Conservation (phyloP, 441 rosid species). For the Populus hybrid region DNA sequence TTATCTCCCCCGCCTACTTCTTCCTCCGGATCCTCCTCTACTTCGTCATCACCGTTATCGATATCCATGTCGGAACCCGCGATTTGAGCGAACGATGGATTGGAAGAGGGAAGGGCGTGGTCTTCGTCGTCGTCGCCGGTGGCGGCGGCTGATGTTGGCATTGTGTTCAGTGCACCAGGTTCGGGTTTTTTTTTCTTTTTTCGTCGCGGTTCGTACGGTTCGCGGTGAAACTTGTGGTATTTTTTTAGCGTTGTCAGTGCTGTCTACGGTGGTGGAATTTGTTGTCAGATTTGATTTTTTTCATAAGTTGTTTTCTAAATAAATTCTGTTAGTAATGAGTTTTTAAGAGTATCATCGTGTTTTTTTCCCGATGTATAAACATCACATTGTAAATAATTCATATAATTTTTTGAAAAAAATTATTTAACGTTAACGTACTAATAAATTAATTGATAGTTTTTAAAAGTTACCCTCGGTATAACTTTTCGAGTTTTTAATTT, state of each 20-base stretch:
- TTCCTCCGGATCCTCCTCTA: constrained; percentile 1
- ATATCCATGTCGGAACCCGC: constrained; percentile 2
- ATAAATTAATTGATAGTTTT: no score
- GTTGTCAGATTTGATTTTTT: not conserved
- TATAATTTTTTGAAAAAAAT: no score
- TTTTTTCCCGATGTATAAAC: no score
- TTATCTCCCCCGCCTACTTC: not conserved
- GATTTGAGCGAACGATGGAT: not conserved
- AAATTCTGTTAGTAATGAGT: no score
- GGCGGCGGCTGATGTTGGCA: not conserved
- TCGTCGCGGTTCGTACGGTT: not conserved
- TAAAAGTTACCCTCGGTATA: no score
- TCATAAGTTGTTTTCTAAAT: no score
- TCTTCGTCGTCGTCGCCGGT: not conserved
- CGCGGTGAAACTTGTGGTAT: not conserved
- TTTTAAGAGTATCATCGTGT: no score
- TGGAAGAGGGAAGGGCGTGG: not conserved
- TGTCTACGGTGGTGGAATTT: not conserved
- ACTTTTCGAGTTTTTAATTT: no score
- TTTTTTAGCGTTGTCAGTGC: not conserved
- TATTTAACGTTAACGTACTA: no score
- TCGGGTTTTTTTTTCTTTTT: not conserved
- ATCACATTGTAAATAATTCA: no score
- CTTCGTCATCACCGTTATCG: constrained; percentile 3
- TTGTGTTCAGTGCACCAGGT: not conserved